phyloP scores from a whole-genome alignment of 2,329 filamentous ascomycete genomes.

The Calonectria naviculata region DNA sequence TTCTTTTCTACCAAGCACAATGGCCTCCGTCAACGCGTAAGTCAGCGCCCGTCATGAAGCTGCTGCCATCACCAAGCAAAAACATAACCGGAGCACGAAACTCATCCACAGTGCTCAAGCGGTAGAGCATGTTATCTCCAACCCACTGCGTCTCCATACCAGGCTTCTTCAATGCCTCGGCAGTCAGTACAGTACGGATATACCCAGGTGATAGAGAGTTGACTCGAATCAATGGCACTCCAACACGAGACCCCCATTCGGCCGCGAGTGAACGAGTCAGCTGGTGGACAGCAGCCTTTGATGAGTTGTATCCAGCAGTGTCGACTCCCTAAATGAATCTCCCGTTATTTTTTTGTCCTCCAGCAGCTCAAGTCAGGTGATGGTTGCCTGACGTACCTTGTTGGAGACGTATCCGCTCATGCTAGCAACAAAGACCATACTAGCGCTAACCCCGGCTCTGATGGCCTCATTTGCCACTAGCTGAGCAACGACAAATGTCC shows the following conservation, averaged over 20 bases:
- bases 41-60: slow-evolving; percentile 53
- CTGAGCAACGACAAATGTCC: slow-evolving; percentile 59
- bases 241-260: slow-evolving; percentile 59
- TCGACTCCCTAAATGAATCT: slow-evolving; percentile 42
- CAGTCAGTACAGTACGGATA: slow-evolving; percentile 56
- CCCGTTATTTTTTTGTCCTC: background rate
- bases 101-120: slow-evolving; percentile 47
- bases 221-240: slow-evolving; percentile 58
- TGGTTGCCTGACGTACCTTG: slow-evolving; percentile 47
- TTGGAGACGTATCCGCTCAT: slow-evolving; percentile 59
- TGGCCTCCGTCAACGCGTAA: slow-evolving; percentile 52
- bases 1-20: slow-evolving; percentile 42
- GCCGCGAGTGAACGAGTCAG: slow-evolving; percentile 61
- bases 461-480: slow-evolving; percentile 60
- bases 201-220: slow-evolving; percentile 55
- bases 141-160: slow-evolving; percentile 43
- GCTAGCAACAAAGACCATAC: slow-evolving; percentile 60
- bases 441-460: slow-evolving; percentile 48
- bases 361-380: background rate
- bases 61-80: slow-evolving; percentile 49
- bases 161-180: slow-evolving; percentile 42
- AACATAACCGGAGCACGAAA: slow-evolving; percentile 50
- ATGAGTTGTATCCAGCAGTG: slow-evolving; percentile 62
- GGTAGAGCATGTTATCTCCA: slow-evolving; percentile 47
- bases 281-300: slow-evolving; percentile 65